Evolutionary conservation across 176 grass and related monocot species (phyloP), one percentile per base, ranked within the genome.

Genomic region (Musa acuminata): DNA sequence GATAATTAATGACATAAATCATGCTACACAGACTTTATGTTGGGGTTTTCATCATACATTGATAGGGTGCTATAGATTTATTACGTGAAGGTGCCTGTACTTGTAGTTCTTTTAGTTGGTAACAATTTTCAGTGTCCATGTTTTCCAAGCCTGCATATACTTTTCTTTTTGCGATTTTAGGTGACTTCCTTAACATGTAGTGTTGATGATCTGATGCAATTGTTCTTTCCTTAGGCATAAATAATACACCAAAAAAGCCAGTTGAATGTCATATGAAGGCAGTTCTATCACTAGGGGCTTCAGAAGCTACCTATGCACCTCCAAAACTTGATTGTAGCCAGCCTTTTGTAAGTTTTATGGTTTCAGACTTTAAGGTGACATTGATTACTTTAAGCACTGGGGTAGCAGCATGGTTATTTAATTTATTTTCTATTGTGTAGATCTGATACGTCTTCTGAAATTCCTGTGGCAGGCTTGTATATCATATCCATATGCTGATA

Each of bases 401-500:
- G 8, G 1, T 70, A 20, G 16, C 11, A n/a, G 17, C 29, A 70
- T 70, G 1, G 1, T 70, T 20, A 1, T 70, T 48, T 48, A 43
- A 58, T 74, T 2, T 58, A 20, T 21, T 10, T 16, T 51, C 13
- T 72, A 6, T 52, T 52, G 24, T 26, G 11, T 23, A 50, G 11
- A 62, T 62, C 35, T 43, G 43, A 23, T 27, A 23, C 23, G 51
- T 63, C 2, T 35, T 52, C 17, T 52, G 69, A 13, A 8, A 8
- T 73, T 62, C 29, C 35, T 43, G 2, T 52, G 9, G 76, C 90
- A 99, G 95, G 88, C 84, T 76, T 80, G 72, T 26, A 70, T 91
- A 19, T 73, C 95, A 71, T 99, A 87, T 75, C 86, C 95, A 1
- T 99, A 91, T 84, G 77, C 65, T 73, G 91, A 99, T 82, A 55